Evolutionary conservation across 2,329 filamentous ascomycete species (phyloP), one percentile per base, ranked within the genome.

Genomic region (Aspergillus awamori): DNA sequence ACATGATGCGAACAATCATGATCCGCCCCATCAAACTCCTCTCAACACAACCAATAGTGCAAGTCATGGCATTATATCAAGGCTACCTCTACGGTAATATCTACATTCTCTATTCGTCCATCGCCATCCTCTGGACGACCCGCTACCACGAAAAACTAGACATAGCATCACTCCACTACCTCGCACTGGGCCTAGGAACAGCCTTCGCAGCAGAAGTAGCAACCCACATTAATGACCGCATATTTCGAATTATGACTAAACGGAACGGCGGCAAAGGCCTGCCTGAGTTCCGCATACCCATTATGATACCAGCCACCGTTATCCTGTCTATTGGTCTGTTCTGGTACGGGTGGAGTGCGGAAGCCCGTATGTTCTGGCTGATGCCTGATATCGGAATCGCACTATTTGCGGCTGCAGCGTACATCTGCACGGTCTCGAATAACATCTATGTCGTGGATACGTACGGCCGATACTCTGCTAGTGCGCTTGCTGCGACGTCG

Each of bases 61-160:
- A 86, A 65, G 76, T 84, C 15, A 67, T 83, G 0, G 77, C 84
- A 0, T 26, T 83, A 2, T 82, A 86, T 61, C 81, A 82, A 59
- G 86, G 81, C 0, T 83, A 85, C 60, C 73, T 83, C 5, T 88
- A 87, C 63, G 86, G 86, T 0, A 70, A 87, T 2, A 79, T 87
- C 45, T 89, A 88, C 57, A 81, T 89, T 39, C 78, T 86, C 6
- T 79, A 89, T 0, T 83, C 85, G 0, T 88, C 84, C 2, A 89
- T 89, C 65, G 82, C 87, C 0, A 70, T 74, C 0, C 75, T 89
- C 0, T 89, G 84, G 83, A 78, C 72, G 2, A 64, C 66, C 0
- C 70, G 76, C 1, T 90, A 89, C 65, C 66, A 76, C 30, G 76
- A 86, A 64, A 78, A 79, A 0, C 73, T 83, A 2, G 81, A 83